These are phyloP conservation scores for Larix kaempferi DNA, from an alignment of 75 land plant species.

Conservation along the genomic window DNA sequence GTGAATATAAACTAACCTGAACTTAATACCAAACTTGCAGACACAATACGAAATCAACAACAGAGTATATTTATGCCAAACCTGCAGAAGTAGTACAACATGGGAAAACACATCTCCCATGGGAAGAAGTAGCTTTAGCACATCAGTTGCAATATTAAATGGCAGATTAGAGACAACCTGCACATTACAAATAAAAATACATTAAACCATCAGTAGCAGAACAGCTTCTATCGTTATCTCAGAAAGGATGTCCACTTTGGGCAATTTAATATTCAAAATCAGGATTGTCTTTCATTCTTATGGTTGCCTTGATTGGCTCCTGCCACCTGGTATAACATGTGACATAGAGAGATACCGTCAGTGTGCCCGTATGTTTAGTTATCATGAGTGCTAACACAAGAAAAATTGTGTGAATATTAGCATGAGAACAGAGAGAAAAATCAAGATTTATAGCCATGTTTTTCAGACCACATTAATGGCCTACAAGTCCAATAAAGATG, in stretches of 20 bases:
- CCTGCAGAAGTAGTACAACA: slow-evolving; percentile 91
- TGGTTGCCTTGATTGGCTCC: not conserved
- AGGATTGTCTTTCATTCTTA: not conserved
- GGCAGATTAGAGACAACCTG: slow-evolving; percentile 95
- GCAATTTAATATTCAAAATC: not conserved
- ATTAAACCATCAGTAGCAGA: not conserved
- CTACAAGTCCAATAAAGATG: not conserved
- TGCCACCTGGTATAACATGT: not conserved
- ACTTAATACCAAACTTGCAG: not conserved
- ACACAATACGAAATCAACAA: not conserved
- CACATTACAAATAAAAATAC: slow-evolving; percentile 14
- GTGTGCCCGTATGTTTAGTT: not conserved
- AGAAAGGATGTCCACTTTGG: not conserved
- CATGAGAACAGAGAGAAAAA: not conserved
- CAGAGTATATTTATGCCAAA: slow-evolving; percentile 12
- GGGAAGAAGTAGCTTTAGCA: slow-evolving; percentile 87
- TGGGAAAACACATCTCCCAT: slow-evolving; percentile 92
- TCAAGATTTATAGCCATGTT: not conserved
- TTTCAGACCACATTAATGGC: not conserved
- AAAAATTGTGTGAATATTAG: not conserved
- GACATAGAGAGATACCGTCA: not conserved
- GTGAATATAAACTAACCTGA: not conserved
- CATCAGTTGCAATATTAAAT: slow-evolving; percentile 91
- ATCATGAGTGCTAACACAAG: not conserved
- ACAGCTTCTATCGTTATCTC: not conserved